These are phyloP conservation scores for Suillus discolor DNA, from an alignment of 768 basidiomycete species.

Conservation along the genomic window DNA sequence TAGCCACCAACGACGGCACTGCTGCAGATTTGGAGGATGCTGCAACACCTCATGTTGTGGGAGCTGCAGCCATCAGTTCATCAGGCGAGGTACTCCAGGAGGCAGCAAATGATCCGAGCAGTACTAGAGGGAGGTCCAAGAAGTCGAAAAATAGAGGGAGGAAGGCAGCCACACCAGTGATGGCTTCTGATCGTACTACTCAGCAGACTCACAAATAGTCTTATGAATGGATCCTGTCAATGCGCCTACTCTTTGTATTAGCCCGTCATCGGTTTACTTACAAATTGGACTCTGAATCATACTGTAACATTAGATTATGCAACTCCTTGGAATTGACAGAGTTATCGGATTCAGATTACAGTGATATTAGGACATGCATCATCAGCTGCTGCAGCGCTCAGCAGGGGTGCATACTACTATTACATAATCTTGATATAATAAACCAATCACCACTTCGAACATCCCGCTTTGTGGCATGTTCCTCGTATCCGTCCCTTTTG, in stretches of 20 bases:
- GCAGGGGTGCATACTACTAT: too few relatives aligned
- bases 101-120: background rate
- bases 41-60: background rate
- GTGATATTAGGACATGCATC: background rate
- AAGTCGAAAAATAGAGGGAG: background rate
- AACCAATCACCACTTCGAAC: too few relatives aligned
- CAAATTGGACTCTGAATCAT: background rate
- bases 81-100: too few relatives aligned
- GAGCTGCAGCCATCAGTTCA: too few relatives aligned
- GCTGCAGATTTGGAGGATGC: background rate
- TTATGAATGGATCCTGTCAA: background rate
- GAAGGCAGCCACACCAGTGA: background rate
- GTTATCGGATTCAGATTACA: background rate
- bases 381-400: too few relatives aligned
- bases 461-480: constrained; percentile 31
- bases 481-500: constrained; percentile 47
- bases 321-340: background rate
- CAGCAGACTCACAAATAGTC: background rate
- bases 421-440: constrained; percentile 36
- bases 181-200: background rate
- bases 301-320: background rate
- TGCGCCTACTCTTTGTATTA: background rate
- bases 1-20: background rate
- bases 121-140: background rate
- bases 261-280: too few relatives aligned